Percentiles rank a stretch among this genome's conserved stretches.
phyloP scores from a whole-genome alignment of 768 basidiomycete genomes.

The Cystofilobasidium bisporidii region DNA sequence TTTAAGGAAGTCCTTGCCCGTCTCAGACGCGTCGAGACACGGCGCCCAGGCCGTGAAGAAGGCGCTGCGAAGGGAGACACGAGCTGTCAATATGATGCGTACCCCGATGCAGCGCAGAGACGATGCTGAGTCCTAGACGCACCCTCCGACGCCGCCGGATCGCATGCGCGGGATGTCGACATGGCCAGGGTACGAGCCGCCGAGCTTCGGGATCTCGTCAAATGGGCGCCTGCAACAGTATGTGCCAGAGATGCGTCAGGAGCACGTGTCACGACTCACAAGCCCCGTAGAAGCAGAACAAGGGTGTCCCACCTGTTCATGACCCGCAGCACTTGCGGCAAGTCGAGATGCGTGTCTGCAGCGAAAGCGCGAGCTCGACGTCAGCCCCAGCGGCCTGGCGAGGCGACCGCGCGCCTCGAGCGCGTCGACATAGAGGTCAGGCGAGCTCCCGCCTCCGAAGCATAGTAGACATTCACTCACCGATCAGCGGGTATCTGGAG shows the following conservation, averaged over 20 bases:
- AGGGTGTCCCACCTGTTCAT: background rate
- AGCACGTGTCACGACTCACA: too few relatives aligned
- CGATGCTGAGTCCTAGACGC: constrained; percentile 16
- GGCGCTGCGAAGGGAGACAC: background rate
- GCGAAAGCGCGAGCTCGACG: too few relatives aligned
- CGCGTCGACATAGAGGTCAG: too few relatives aligned
- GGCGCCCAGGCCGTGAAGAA: constrained; percentile 17
- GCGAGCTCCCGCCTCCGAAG: too few relatives aligned
- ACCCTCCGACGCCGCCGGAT: constrained; percentile 27
- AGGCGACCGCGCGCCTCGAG: too few relatives aligned
- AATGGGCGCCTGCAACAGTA: constrained; percentile 3
- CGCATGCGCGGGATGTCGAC: constrained; percentile 26
- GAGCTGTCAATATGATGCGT: background rate
- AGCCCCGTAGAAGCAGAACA: too few relatives aligned
- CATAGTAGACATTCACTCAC: too few relatives aligned
- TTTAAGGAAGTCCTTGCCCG: constrained; percentile 26
- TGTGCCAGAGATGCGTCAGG: too few relatives aligned
- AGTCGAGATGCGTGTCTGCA: constrained; percentile 28
- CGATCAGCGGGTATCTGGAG: constrained; percentile 25
- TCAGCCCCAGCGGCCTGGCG: too few relatives aligned
- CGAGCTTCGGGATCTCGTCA: constrained; percentile 18
- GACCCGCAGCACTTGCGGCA: constrained; percentile 24
- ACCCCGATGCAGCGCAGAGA: too few relatives aligned
- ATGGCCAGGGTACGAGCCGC: constrained; percentile 23
- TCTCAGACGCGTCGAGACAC: constrained; percentile 21